Conservation (phyloP, 2,329 filamentous ascomycete species). For the Mollisia scopiformis region DNA sequence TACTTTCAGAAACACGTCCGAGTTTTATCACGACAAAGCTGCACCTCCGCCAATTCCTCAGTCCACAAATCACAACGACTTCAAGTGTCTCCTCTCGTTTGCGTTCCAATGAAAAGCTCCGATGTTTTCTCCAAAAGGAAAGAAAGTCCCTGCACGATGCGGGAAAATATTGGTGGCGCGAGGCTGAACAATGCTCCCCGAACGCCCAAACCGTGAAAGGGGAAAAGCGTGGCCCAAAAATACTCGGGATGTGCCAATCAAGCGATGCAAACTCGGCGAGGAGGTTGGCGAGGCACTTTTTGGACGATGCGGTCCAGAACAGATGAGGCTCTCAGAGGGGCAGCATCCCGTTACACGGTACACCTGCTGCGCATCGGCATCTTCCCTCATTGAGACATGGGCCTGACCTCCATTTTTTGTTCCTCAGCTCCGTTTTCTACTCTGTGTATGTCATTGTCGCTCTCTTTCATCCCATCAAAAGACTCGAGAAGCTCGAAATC, state of each 20-base stretch:
- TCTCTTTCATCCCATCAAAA: neutral
- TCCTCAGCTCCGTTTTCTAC: neutral
- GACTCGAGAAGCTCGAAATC: neutral
- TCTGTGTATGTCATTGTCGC: neutral
- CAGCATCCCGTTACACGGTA: neutral
- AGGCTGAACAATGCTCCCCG: neutral
- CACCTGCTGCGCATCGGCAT: neutral
- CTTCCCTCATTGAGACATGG: neutral
- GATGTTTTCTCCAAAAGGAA: neutral
- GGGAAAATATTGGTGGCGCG: constrained; percentile 5
- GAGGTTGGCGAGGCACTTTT: neutral
- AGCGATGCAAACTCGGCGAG: neutral
- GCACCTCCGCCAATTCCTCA: neutral
- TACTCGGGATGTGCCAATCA: neutral
- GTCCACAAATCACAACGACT: neutral
- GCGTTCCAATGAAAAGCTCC: neutral
- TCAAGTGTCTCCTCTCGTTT: neutral
- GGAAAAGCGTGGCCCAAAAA: neutral
- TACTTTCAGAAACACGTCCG: neutral
- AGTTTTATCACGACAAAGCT: neutral
- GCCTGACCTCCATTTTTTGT: neutral
- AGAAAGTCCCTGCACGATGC: neutral
- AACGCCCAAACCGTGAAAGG: neutral
- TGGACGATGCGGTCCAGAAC: neutral
- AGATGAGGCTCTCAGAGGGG: constrained; percentile 3